phyloP scores from a whole-genome alignment of 2,329 filamentous ascomycete species.

The Sarocladium oryzae region DNA sequence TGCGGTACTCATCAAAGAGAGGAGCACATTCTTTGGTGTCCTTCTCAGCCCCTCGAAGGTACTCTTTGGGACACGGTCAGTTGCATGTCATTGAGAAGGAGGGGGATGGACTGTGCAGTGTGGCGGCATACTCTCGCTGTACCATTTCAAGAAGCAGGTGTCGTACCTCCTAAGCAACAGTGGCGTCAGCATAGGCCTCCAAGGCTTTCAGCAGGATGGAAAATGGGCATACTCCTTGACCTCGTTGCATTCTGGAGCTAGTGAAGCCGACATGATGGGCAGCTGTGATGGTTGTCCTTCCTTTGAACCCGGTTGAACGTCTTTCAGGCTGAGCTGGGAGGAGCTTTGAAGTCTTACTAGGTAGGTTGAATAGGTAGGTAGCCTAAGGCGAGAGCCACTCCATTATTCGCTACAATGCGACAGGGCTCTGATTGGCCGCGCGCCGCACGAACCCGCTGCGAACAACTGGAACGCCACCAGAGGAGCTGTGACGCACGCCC shows the following conservation, averaged over 20 bases:
- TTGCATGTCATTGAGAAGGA: no score
- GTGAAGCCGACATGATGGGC: constrained; percentile 75
- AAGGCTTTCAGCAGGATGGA: no score
- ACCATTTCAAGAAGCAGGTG: constrained; percentile 98
- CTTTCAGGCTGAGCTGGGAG: no score
- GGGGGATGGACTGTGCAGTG: constrained; percentile 13
- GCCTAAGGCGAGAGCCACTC: not conserved
- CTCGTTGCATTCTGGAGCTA: constrained; percentile 91
- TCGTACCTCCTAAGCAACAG: constrained; percentile 94
- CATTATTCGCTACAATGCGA: not conserved
- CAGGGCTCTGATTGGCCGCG: not conserved
- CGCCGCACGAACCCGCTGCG: not conserved
- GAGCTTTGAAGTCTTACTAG: no score
- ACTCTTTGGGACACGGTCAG: no score
- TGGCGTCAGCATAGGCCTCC: no score
- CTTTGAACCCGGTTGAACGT: no score
- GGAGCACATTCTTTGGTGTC: constrained; percentile 77
- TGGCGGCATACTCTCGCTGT: constrained; percentile 78
- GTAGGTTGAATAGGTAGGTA: not conserved
- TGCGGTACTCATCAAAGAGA: constrained; percentile 83
- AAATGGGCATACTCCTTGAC: constrained; percentile 94
- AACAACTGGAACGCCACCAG: not conserved
- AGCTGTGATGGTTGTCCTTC: constrained; percentile 5
- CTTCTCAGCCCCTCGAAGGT: constrained; percentile 75
- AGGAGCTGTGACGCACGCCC: no score